Base-by-base conservation (phyloP, 1,139 yeast genomes). In the Diutina rugosa region DNA sequence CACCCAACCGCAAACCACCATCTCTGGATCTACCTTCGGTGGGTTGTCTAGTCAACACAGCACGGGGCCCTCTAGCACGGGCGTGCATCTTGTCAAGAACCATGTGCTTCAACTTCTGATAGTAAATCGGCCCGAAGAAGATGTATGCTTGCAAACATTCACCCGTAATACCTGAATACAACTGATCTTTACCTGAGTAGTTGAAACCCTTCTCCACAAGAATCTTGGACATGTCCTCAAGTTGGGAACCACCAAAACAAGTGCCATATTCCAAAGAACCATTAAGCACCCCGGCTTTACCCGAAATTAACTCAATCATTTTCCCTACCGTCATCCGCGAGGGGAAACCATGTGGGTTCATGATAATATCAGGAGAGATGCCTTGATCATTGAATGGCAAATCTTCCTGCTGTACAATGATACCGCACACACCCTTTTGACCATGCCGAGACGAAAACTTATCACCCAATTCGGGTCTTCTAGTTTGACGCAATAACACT, bases 271-370 rank as follows among this genome's bases (percentile, higher is more conserved):
- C 96, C 60, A 95, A 74, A 2, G 88, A 70, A 6, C 99, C 99
- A 63, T 89, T 88, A 62, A 93, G 73, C 46, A 93, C 98, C 67
- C 99, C 99, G 0, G 99, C 99, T 68, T 93, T 93, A 63, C 99
- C 99, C 41, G 97, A 87, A 32, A 93, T 87, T 61, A 93, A 78
- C 69, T 93, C 99, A 63, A 95, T 85, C 98, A 93, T 93, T 70
- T 93, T 93, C 59, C 99, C 99, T 30, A 93, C 99, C 55, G 99
- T 93, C 99, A 93, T 93, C 78, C 99, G 95, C 47, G 98, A 91
- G 61, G 99, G 99, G 84, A 93, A 93, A 74, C 97, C 99, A 68
- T 93, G 99, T 1, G 99, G 99, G 67, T 93, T 93, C 96, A 93
- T 93, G 66, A 93, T 93, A 62, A 93, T 90, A 72, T 93, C 99